phyloP scores from a whole-genome alignment of 2,329 filamentous ascomycete genomes.

The Conoideocrella luteorostrata region DNA sequence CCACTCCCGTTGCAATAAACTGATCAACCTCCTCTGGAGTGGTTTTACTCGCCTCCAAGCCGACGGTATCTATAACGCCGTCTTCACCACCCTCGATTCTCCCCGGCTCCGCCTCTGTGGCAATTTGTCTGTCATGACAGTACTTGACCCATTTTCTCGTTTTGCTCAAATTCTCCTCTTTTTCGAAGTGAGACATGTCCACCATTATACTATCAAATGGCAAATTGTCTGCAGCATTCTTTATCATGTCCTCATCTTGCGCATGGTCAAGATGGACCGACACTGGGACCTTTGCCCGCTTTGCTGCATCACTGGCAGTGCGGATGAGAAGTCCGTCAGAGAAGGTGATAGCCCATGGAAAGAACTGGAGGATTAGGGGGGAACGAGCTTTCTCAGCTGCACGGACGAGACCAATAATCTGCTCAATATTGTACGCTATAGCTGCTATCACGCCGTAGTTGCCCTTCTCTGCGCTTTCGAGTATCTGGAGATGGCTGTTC shows the following conservation, averaged over 20 bases:
- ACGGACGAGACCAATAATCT: conserved; percentile 58
- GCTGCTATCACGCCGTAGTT: not conserved
- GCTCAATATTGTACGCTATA: conserved; percentile 42
- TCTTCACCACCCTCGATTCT: conserved; percentile 61
- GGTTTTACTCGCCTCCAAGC: conserved; percentile 47
- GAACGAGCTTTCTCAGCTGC: conserved; percentile 62
- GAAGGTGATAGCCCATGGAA: conserved; percentile 64
- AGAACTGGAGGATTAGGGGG: conserved; percentile 62
- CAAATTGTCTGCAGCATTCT: conserved; percentile 44
- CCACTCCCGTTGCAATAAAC: conserved; percentile 64
- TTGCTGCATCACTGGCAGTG: conserved; percentile 46
- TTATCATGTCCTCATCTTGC: conserved; percentile 52
- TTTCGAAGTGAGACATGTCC: conserved; percentile 68
- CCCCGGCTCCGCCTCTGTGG: conserved; percentile 63
- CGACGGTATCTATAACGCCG: conserved; percentile 42
- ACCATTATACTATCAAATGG: conserved; percentile 70
- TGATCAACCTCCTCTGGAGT: conserved; percentile 63
- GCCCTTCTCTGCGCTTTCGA: too few species aligned
- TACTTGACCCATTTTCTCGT: conserved; percentile 56
- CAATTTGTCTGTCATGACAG: conserved; percentile 57
- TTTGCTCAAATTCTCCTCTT: conserved; percentile 61
- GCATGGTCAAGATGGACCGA: conserved; percentile 61
- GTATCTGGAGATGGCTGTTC: too few species aligned
- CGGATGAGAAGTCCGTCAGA: conserved; percentile 49
- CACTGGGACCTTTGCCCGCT: conserved; percentile 49